A percentile compares a stretch with the other conserved stretches of the same genome.
Conservation (phyloP, 345 rosid genomes). For the Eucalyptus cladocalyx region DNA sequence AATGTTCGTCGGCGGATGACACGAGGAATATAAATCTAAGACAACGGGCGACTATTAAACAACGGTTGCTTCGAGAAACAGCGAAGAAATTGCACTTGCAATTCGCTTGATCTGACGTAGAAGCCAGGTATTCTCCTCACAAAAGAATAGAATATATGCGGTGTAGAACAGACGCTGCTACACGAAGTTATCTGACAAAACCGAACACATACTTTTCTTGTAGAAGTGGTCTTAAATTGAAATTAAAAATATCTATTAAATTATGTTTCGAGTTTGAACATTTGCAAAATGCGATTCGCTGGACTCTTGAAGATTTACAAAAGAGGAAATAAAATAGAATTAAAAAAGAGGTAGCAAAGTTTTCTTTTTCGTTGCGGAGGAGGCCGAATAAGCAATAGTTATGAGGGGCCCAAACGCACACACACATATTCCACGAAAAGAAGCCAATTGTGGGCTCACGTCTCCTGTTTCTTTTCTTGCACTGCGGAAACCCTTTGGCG, state of each 20-base stretch:
- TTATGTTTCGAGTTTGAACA: rapidly evolving
- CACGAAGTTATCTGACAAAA: background rate
- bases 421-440: no score
- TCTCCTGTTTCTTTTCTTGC: no score
- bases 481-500: no score
- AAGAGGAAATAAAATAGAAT: no score
- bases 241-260: background rate
- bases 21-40: background rate
- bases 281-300: no score
- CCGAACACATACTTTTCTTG: background rate
- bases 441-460: no score
- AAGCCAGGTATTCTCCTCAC: background rate
- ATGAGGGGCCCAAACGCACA: no score
- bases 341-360: no score
- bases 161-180: background rate
- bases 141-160: background rate
- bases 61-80: background rate
- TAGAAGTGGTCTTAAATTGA: background rate
- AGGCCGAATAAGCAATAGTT: no score
- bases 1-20: background rate
- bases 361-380: no score
- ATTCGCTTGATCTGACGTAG: background rate
- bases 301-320: no score
- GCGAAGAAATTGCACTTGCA: background rate
- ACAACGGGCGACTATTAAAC: background rate